Evolutionary conservation across 2,329 filamentous ascomycete genomes (phyloP).

Genomic region (Beauveria pseudobassiana): DNA sequence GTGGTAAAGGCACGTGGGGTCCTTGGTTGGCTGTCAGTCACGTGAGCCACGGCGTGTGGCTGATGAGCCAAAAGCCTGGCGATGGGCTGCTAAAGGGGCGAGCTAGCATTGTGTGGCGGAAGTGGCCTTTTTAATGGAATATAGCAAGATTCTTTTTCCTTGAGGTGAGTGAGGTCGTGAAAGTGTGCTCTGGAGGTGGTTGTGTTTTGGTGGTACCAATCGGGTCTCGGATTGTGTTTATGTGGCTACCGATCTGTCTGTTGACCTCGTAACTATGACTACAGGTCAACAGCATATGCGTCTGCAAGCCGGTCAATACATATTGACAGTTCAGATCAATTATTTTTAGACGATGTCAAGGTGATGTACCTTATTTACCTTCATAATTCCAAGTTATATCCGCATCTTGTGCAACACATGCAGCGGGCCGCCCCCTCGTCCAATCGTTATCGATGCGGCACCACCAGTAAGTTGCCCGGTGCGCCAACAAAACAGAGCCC

Average conservation of each 20-base stretch:
- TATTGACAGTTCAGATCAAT: background rate
- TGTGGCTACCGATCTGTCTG: too few species aligned
- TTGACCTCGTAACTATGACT: too few species aligned
- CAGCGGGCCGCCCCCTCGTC: background rate
- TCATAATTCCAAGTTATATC: background rate
- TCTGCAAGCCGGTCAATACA: background rate
- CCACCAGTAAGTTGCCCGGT: background rate
- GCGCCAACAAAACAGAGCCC: background rate
- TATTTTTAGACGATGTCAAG: too few species aligned
- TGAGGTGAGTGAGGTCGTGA: too few species aligned
- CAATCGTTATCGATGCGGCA: slow-evolving; percentile 4
- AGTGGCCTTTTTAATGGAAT: too few species aligned
- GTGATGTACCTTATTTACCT: too few species aligned
- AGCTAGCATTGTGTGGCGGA: too few species aligned
- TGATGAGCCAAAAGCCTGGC: background rate
- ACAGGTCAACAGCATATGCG: background rate
- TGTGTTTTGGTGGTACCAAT: too few species aligned
- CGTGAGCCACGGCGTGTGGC: slow-evolving; percentile 15
- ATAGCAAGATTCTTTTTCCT: too few species aligned
- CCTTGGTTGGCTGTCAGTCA: slow-evolving; percentile 24
- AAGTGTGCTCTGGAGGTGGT: too few species aligned
- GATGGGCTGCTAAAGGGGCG: too few species aligned
- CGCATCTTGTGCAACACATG: background rate
- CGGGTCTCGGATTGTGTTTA: too few species aligned
- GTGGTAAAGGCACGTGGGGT: slow-evolving; percentile 5